Evolutionary conservation across 768 basidiomycete species (phyloP).

Genomic region (Cantharellus anzutake): DNA sequence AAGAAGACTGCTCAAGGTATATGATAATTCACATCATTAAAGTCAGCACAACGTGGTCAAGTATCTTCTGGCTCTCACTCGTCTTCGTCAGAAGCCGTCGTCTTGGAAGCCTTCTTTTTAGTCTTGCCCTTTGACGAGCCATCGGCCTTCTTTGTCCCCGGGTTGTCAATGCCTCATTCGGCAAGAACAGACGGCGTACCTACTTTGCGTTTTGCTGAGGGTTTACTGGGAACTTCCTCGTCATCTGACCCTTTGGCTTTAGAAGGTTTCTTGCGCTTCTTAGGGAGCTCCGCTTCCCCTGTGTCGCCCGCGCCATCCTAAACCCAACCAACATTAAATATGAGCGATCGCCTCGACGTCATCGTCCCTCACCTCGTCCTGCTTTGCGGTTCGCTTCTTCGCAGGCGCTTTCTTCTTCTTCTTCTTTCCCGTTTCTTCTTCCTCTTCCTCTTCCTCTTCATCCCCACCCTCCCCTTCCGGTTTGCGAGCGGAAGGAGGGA

Average conservation of each 20-base stretch:
- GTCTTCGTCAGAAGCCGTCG: no score
- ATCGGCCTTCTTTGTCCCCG: conserved; percentile 12
- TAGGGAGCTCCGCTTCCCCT: background rate
- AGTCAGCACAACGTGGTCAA: no score
- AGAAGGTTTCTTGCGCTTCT: conserved; percentile 7
- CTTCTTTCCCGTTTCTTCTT: conserved; percentile 25
- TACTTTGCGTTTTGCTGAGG: conserved; percentile 7
- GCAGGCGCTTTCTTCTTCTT: conserved; percentile 24
- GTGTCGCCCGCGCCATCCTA: conserved; percentile 20
- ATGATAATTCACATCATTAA: no score
- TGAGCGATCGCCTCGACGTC: background rate
- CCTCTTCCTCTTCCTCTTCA: conserved; percentile 14
- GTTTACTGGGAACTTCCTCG: conserved; percentile 19
- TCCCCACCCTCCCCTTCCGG: conserved; percentile 22
- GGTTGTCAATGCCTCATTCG: conserved; percentile 12
- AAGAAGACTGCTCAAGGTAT: no score
- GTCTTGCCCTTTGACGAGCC: conserved; percentile 10
- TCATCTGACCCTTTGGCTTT: conserved; percentile 22
- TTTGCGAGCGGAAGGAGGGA: conserved; percentile 55
- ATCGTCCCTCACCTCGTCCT: background rate
- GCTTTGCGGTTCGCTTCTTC: background rate
- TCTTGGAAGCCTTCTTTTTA: background rate
- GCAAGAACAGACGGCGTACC: no score
- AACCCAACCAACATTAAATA: conserved; percentile 11
- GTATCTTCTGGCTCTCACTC: no score